A percentile compares a stretch with the other conserved stretches of the same genome.
phyloP scores from a whole-genome alignment of 2,329 filamentous ascomycete species.

The Coniochaeta hoffmannii region DNA sequence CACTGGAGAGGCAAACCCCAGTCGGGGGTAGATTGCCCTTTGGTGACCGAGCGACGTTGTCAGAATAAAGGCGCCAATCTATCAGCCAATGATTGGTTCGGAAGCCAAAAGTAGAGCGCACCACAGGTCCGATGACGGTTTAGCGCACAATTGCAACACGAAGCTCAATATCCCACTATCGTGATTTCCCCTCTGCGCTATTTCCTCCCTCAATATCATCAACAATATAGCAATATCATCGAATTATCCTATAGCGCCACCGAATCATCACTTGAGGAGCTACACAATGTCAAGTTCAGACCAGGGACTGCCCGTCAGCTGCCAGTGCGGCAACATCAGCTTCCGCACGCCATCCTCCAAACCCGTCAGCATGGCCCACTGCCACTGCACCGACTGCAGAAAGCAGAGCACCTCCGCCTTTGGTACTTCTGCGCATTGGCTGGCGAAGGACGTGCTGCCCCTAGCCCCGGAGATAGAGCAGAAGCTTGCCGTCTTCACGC shows the following conservation, averaged over 20 bases:
- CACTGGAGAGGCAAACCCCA: too few relatives aligned
- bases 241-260: too few relatives aligned
- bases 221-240: background rate
- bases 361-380: conserved; percentile 31
- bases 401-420: conserved; percentile 37
- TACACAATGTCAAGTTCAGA: background rate
- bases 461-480: conserved; percentile 22
- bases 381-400: conserved; percentile 39
- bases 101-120: too few relatives aligned
- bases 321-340: conserved; percentile 3
- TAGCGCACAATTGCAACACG: background rate
- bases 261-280: background rate
- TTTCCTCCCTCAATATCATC: background rate
- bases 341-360: conserved; percentile 6
- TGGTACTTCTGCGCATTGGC: conserved; percentile 36
- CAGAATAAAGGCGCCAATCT: too few relatives aligned
- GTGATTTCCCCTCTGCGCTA: background rate
- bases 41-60: too few relatives aligned
- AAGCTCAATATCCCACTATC: background rate
- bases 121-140: background rate
- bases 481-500: conserved; percentile 28
- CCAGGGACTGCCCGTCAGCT: background rate
- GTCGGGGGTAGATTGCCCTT: too few relatives aligned
- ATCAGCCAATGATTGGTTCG: too few relatives aligned
- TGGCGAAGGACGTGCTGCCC: conserved; percentile 31